Percentiles rank a stretch among this genome's conserved stretches.
phyloP scores from a whole-genome alignment of 129 eudicot genomes.

The Ambrosia artemisiifolia region DNA sequence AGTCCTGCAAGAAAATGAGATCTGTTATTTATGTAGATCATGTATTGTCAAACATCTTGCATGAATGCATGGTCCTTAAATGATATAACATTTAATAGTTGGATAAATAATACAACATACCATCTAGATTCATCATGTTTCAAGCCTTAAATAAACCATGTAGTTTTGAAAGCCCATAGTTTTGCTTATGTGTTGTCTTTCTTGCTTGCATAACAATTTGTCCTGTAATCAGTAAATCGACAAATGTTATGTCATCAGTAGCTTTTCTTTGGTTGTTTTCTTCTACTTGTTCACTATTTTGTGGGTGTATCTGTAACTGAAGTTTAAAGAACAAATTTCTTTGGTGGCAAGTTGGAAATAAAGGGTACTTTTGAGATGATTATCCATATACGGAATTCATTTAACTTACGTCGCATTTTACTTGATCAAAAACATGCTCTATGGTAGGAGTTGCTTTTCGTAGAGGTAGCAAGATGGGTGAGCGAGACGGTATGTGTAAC shows the following conservation, averaged over 20 bases:
- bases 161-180: slow-evolving; percentile 9
- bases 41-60: slow-evolving; percentile 21
- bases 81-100: slow-evolving; percentile 14
- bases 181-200: slow-evolving; percentile 3
- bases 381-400: not conserved
- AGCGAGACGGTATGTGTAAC: not conserved
- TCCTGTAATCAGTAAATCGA: not conserved
- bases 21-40: not conserved
- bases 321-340: not conserved
- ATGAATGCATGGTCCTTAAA: slow-evolving; percentile 5
- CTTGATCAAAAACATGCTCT: too few species aligned
- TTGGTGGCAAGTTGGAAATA: not conserved
- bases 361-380: not conserved
- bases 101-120: slow-evolving; percentile 7
- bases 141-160: slow-evolving; percentile 2
- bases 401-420: not conserved
- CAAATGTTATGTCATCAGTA: not conserved
- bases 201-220: slow-evolving; percentile 9
- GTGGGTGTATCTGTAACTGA: too few species aligned
- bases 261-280: slow-evolving; percentile 7
- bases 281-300: not conserved
- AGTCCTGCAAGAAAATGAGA: slow-evolving; percentile 7
- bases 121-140: slow-evolving; percentile 4
- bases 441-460: too few species aligned
- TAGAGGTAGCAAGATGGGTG: not conserved